These are phyloP conservation scores for Podospora australis DNA, from an alignment of 495 filamentous ascomycete genomes.

Conservation along the genomic window DNA sequence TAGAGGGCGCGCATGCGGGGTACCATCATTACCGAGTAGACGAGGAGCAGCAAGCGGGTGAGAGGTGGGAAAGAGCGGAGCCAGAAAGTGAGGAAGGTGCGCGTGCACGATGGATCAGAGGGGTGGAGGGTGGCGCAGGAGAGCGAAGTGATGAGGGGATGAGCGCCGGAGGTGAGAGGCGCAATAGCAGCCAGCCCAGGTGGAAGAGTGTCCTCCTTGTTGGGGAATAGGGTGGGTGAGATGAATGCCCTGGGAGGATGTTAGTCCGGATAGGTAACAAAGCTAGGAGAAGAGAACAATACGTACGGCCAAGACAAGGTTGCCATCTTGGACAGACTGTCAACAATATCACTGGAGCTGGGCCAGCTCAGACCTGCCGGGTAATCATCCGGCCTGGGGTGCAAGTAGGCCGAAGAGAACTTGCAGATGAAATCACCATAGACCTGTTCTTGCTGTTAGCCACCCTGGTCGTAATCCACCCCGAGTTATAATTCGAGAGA, in stretches of 20 bases:
- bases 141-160: constrained; percentile 73
- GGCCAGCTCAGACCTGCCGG: constrained; percentile 69
- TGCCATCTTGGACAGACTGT: constrained; percentile 74
- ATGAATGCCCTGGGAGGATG: constrained; percentile 46
- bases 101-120: constrained; percentile 73
- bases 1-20: constrained; percentile 60
- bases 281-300: background rate
- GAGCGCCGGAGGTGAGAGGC: constrained; percentile 74
- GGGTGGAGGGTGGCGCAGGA: constrained; percentile 94
- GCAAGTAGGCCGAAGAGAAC: constrained; percentile 71
- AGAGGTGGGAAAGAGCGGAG: constrained; percentile 71
- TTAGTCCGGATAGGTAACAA: constrained; percentile 9
- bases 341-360: constrained; percentile 64
- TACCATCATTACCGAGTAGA: constrained; percentile 61
- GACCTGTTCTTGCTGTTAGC: constrained; percentile 26
- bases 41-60: constrained; percentile 65
- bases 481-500: too few relatives aligned
- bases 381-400: constrained; percentile 60
- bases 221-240: constrained; percentile 82
- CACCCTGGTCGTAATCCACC: too few relatives aligned
- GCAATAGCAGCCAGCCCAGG: constrained; percentile 57
- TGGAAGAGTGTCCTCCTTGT: constrained; percentile 56
- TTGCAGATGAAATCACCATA: constrained; percentile 70
- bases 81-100: constrained; percentile 77
- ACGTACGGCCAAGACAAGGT: constrained; percentile 78